These are phyloP conservation scores for Cucumis melo DNA, from an alignment of 306 rosid species.

Conservation along the genomic window DNA sequence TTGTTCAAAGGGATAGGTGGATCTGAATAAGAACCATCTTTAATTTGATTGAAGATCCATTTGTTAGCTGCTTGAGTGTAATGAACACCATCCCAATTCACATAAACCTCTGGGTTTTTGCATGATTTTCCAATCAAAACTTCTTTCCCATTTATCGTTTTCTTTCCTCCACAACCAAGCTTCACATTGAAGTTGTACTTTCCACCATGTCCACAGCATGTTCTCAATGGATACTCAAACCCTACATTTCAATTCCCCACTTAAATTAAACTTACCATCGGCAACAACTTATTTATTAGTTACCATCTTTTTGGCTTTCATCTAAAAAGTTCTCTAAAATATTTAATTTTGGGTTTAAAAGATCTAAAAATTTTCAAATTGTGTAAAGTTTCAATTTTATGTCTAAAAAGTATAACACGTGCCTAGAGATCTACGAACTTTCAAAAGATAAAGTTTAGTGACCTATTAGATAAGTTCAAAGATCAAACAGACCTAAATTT, in stretches of 20 bases:
- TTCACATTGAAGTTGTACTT: conserved; percentile 44
- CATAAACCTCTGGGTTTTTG: conserved; percentile 38
- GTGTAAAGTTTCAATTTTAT: too few species aligned
- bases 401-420: too few species aligned
- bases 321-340: too few species aligned
- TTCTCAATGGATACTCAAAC: conserved; percentile 42
- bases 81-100: conserved; percentile 76
- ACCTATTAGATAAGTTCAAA: too few species aligned
- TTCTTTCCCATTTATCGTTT: conserved; percentile 30
- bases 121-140: conserved; percentile 43
- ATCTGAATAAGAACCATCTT: conserved; percentile 51
- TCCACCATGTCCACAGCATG: conserved; percentile 89
- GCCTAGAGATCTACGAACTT: too few species aligned
- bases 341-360: too few species aligned
- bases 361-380: too few species aligned
- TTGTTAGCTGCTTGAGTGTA: conserved; percentile 63
- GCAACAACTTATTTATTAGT: too few species aligned
- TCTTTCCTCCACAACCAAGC: conserved; percentile 50
- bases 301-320: too few species aligned
- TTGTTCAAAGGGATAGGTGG: conserved; percentile 52
- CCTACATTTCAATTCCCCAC: conserved; percentile 25
- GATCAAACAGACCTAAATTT: too few species aligned
- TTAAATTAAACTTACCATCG: too few species aligned
- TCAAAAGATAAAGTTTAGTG: too few species aligned
- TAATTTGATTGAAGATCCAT: conserved; percentile 47